Conservation (phyloP, 1,139 yeast species). For the Ogataea hybrid region DNA sequence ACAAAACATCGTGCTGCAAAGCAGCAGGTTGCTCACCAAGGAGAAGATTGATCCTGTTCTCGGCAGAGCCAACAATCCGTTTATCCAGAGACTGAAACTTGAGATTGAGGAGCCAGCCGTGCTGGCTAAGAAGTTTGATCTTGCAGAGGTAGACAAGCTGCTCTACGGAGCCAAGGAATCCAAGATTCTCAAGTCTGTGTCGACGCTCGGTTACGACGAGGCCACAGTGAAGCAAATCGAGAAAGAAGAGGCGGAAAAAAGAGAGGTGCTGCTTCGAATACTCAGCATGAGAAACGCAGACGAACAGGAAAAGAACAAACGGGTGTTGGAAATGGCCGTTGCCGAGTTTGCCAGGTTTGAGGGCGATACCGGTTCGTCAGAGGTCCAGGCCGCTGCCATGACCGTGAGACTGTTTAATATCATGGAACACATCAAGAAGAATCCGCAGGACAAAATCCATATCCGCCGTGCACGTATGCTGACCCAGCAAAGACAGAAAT, state of each 20-base stretch:
- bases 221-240: slow-evolving; percentile 33
- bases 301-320: slow-evolving; percentile 52
- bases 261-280: slow-evolving; percentile 69
- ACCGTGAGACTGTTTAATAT: slow-evolving; percentile 79
- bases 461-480: slow-evolving; percentile 71
- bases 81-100: slow-evolving; percentile 63
- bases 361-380: slow-evolving; percentile 94
- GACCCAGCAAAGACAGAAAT: slow-evolving; percentile 86
- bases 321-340: slow-evolving; percentile 64
- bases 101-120: slow-evolving; percentile 61
- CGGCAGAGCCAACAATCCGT: slow-evolving; percentile 68
- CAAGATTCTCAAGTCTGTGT: slow-evolving; percentile 37
- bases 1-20: slow-evolving; percentile 29
- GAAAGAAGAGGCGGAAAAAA: slow-evolving; percentile 52
- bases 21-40: slow-evolving; percentile 19
- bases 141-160: slow-evolving; percentile 70
- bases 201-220: slow-evolving; percentile 36
- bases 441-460: slow-evolving; percentile 71
- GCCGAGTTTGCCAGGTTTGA: slow-evolving; percentile 77
- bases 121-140: slow-evolving; percentile 57
- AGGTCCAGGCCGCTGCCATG: slow-evolving; percentile 90
- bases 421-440: slow-evolving; percentile 69
- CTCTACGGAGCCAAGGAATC: slow-evolving; percentile 76
- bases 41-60: slow-evolving; percentile 70
- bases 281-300: slow-evolving; percentile 71